Base-by-base conservation (phyloP, 106 monocot genomes). In the Phalaenopsis equestris region DNA sequence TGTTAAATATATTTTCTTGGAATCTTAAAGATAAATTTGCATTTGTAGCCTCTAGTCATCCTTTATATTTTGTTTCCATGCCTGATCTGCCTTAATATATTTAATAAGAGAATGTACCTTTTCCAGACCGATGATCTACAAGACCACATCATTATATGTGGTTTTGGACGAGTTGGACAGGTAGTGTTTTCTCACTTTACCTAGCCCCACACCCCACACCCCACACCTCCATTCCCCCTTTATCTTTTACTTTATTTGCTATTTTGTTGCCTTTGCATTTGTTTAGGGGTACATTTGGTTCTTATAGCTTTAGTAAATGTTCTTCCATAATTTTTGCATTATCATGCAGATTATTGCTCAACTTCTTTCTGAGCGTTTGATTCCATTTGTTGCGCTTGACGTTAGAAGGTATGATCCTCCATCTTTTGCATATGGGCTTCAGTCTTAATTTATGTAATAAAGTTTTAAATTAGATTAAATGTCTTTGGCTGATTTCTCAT, bases 121-220 rank as follows among this genome's bases (percentile, higher is more conserved):
- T 81, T 83, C 41, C 82, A 98, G 98, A 98, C 98, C 41, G 98
- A 98, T 86, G 98, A 98, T 82, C 81, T 98, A 83, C 98, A 98
- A 88, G 98, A 94, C 82, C 98, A 98, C 78, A 98, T 98, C 75
- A 98, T 98, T 77, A 86, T 98, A 81, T 98, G 94, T 84, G 98
- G 98, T 73, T 94, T 98, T 88, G 98, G 98, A 39, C 92, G 98
- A 75, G 98, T 94, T 88, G 98, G 98, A 4, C 98, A 98, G 94
- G 98, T 98, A 30, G 36, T 37, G 74, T 77, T 79, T n/a, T 21
- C 77, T 61, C 78, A 67, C 30, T 76, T 64, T 52, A 2, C 45
- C 37, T 5, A 30, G 30, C 30, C 30, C 30, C 30, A 30, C 30
- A 30, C 30, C 30, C 30, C 30, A 30, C 30, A 30, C 30, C 10